Conservation (phyloP, 202 grass and related monocot genomes). For the Zizania palustris region DNA sequence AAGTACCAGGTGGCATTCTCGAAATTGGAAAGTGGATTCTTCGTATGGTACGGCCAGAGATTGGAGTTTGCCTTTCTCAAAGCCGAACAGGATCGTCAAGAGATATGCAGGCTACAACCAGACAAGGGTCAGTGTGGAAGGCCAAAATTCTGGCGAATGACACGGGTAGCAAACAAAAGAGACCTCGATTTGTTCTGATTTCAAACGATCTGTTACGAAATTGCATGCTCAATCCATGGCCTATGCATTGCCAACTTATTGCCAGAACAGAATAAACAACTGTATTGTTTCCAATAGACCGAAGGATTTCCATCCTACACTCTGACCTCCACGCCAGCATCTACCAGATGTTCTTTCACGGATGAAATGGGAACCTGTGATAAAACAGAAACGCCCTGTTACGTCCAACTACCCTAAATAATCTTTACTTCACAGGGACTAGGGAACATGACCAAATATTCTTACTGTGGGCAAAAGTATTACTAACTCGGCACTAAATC, state of each 20-base stretch:
- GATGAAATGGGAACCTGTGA: slow-evolving; percentile 71
- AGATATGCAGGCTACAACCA: too few species aligned
- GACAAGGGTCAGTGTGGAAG: too few species aligned
- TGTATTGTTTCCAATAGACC: slow-evolving; percentile 6
- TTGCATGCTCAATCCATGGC: slow-evolving; percentile 10
- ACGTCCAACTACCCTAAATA: slow-evolving; percentile 18
- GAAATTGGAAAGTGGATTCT: too few species aligned
- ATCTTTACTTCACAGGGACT: slow-evolving; percentile 1
- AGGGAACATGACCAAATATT: neutral
- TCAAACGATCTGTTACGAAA: slow-evolving; percentile 31
- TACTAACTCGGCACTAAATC: neutral
- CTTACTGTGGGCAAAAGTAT: neutral
- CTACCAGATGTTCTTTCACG: slow-evolving; percentile 83
- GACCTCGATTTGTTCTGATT: neutral
- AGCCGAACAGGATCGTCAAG: too few species aligned
- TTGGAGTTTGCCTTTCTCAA: too few species aligned
- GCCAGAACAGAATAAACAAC: slow-evolving; percentile 5
- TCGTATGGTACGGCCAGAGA: too few species aligned
- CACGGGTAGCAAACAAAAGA: too few species aligned
- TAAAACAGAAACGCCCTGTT: slow-evolving; percentile 15
- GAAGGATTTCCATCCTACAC: slow-evolving; percentile 26
- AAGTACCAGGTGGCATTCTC: too few species aligned
- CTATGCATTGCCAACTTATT: slow-evolving; percentile 22
- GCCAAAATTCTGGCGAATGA: too few species aligned
- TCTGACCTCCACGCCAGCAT: slow-evolving; percentile 82